phyloP scores from a whole-genome alignment of 192 early-diverging fungal species.

The Pecoramyces ruminantium region DNA sequence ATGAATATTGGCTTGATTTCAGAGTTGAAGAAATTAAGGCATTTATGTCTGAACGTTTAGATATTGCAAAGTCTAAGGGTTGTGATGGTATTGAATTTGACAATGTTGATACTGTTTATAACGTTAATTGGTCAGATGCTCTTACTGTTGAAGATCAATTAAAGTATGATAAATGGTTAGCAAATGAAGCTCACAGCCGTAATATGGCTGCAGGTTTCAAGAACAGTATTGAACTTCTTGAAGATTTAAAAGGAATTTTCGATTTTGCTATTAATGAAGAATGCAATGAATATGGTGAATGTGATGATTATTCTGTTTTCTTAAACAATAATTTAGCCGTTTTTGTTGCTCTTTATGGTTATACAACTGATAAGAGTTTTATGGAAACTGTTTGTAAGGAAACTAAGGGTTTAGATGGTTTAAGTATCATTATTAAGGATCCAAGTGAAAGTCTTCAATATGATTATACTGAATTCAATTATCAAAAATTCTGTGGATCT shows the following conservation, averaged over 20 bases:
- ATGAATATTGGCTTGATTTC: not conserved
- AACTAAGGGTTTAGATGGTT: not conserved
- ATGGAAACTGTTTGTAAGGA: not conserved
- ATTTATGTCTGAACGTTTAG: not conserved
- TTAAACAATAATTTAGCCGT: not conserved
- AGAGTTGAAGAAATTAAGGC: not conserved
- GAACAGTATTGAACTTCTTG: not conserved
- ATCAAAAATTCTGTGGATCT: not conserved
- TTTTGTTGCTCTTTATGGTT: not conserved
- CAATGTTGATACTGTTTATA: not conserved
- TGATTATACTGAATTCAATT: not conserved
- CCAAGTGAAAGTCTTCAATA: not conserved
- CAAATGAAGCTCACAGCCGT: not conserved
- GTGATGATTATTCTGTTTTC: not conserved
- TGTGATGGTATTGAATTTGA: not conserved
- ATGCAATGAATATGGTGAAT: not conserved
- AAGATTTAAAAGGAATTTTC: not conserved
- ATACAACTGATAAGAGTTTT: not conserved
- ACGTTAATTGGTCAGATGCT: not conserved
- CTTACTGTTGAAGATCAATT: not conserved
- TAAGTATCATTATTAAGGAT: not conserved
- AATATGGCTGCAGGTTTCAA: not conserved
- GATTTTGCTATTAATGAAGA: not conserved
- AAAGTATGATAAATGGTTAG: not conserved
- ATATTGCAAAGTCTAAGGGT: not conserved